phyloP scores from a whole-genome alignment of 2,329 filamentous ascomycete genomes.

The Aureobasidium pullulans region DNA sequence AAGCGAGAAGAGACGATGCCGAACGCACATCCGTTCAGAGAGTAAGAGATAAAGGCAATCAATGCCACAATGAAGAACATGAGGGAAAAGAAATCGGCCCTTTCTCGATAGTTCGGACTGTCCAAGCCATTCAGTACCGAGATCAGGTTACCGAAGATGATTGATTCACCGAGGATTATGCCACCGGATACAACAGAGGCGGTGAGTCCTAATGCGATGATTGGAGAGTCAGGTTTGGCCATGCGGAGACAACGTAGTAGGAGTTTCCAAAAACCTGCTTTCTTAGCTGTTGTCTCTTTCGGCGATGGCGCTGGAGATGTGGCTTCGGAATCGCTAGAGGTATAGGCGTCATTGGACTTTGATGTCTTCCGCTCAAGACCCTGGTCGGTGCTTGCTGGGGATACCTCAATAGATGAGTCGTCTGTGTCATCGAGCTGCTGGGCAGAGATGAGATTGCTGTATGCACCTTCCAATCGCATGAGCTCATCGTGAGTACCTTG shows the following conservation, averaged over 20 bases:
- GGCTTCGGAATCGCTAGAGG: conserved; percentile 34
- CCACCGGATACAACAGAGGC: conserved; percentile 40
- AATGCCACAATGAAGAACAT: conserved; percentile 49
- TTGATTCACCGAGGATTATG: conserved; percentile 52
- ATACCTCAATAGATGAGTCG: neutral
- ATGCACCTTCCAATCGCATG: conserved; percentile 13
- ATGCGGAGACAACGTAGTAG: conserved; percentile 18
- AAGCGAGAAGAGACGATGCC: conserved; percentile 42
- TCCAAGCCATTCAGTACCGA: conserved; percentile 39
- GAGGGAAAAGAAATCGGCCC: conserved; percentile 38
- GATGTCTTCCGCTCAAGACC: conserved; percentile 51
- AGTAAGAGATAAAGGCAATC: conserved; percentile 40
- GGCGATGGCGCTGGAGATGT: conserved; percentile 16
- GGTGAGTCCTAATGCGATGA: conserved; percentile 35
- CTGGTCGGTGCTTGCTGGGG: conserved; percentile 18
- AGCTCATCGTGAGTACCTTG: conserved; percentile 55
- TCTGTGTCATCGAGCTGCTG: conserved; percentile 13
- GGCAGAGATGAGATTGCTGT: conserved; percentile 15
- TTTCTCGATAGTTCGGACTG: conserved; percentile 18
- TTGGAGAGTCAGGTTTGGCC: conserved; percentile 31
- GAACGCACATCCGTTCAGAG: conserved; percentile 39
- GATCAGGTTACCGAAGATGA: conserved; percentile 49
- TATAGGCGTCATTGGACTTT: conserved; percentile 39
- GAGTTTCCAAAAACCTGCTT: conserved; percentile 4
- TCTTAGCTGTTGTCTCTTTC: conserved; percentile 21